A percentile compares a stretch with the other conserved stretches of the same genome.
phyloP scores from a whole-genome alignment of 2,329 filamentous ascomycete species.

The Fusarium pseudocircinatum region DNA sequence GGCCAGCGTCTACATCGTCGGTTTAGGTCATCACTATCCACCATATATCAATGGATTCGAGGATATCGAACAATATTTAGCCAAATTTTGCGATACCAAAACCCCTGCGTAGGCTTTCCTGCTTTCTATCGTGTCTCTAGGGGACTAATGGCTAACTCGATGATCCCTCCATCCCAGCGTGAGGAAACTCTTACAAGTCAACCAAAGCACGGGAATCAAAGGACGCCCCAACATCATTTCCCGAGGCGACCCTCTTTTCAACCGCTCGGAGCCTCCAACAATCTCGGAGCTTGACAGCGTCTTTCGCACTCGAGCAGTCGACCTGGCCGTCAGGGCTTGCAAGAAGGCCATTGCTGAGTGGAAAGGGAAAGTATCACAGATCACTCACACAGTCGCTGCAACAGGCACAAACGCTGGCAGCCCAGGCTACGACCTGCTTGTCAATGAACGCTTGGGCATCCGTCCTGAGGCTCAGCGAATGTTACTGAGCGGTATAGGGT shows the following conservation, averaged over 20 bases:
- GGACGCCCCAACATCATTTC: neutral
- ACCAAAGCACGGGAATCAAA: neutral
- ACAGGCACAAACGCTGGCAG: constrained; percentile 2
- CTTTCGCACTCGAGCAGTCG: constrained; percentile 1
- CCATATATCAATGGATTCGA: neutral
- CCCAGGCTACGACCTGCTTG: neutral
- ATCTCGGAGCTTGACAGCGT: constrained; percentile 2
- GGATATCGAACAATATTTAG: neutral
- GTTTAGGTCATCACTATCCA: constrained; percentile 7
- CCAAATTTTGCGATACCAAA: neutral
- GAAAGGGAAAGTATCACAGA: neutral
- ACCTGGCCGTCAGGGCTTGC: neutral
- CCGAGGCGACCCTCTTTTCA: neutral
- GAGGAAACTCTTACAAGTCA: constrained; percentile 3
- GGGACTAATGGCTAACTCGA: neutral
- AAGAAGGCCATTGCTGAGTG: constrained; percentile 2
- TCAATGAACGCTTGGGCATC: constrained; percentile 1
- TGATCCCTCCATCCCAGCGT: neutral
- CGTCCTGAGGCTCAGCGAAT: constrained; percentile 2
- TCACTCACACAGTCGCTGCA: constrained; percentile 1
- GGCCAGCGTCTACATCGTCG: constrained; percentile 1
- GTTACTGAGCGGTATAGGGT: constrained; percentile 2
- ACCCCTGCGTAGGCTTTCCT: neutral
- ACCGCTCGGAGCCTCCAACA: neutral
- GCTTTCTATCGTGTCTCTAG: neutral